Evolutionary conservation across 805 yeast species (phyloP).

Genomic region (Starmerella asiatica): DNA sequence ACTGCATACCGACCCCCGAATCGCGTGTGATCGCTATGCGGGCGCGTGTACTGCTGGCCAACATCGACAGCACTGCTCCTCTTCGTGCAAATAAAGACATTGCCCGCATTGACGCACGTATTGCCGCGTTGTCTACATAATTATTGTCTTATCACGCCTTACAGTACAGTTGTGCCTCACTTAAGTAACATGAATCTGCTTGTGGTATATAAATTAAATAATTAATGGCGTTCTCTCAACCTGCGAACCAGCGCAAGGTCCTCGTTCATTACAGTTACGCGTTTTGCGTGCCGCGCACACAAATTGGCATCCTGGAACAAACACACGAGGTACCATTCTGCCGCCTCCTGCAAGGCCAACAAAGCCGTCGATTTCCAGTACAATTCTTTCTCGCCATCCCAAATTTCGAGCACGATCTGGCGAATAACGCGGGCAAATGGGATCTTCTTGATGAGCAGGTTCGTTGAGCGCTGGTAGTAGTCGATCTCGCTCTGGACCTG

Average conservation of each 20-base stretch:
- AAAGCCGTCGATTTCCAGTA: constrained; percentile 97
- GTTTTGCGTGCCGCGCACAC: constrained; percentile 98
- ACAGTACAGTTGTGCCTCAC: not conserved
- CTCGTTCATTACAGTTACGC: constrained; percentile 97
- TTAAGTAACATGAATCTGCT: not conserved
- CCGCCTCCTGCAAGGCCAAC: constrained; percentile 96
- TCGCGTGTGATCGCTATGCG: not conserved
- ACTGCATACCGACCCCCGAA: constrained; percentile 1
- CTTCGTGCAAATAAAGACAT: constrained; percentile 6
- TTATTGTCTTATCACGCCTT: not conserved
- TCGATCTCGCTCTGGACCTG: constrained; percentile 87
- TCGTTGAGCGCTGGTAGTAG: constrained; percentile 94
- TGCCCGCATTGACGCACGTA: constrained; percentile 1
- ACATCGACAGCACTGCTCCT: constrained; percentile 7
- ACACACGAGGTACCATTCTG: constrained; percentile 93
- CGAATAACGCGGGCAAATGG: constrained; percentile 96
- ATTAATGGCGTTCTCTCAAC: constrained; percentile 61
- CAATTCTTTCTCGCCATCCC: constrained; percentile 44
- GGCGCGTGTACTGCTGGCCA: constrained; percentile 1
- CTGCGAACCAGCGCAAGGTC: constrained; percentile 97
- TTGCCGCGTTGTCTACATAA: not conserved
- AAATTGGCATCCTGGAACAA: constrained; percentile 95
- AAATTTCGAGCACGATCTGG: constrained; percentile 87
- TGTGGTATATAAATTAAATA: not conserved
- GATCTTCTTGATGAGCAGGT: constrained; percentile 83